A percentile compares a stretch with the other conserved stretches of the same genome.
Conservation (phyloP, 2,329 filamentous ascomycete species). For the Colletotrichum phormii region DNA sequence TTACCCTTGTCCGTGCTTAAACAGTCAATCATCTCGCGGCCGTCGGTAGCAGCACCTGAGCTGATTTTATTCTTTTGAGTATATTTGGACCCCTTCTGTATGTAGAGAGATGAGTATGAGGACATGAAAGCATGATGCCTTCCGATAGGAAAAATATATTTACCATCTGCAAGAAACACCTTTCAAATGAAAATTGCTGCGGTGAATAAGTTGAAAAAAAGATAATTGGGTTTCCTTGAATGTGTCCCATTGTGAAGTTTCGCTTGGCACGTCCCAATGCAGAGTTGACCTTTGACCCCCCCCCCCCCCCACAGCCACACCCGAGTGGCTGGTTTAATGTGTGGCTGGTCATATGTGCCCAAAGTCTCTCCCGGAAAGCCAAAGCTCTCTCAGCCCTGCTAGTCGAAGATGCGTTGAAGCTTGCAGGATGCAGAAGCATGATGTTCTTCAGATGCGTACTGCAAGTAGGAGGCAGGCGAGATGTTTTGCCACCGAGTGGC, state of each 20-base stretch:
- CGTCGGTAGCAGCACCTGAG: neutral
- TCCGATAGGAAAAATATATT: neutral
- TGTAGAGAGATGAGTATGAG: neutral
- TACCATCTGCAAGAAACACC: neutral
- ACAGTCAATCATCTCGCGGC: neutral
- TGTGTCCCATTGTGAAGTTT: neutral
- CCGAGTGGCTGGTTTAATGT: constrained; percentile 5
- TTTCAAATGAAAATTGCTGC: neutral
- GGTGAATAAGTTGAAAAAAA: neutral
- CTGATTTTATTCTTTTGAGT: neutral
- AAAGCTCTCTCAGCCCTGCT: neutral
- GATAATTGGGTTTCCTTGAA: neutral
- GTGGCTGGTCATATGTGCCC: neutral
- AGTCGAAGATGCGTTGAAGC: neutral
- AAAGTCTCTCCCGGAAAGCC: neutral
- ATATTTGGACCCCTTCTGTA: neutral
- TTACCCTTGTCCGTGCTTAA: constrained; percentile 44
- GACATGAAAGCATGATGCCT: neutral
- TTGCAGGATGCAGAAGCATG: neutral
- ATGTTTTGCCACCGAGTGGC: neutral
- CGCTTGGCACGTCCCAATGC: neutral
- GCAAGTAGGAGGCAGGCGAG: neutral
- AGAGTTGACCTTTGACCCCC: neutral
- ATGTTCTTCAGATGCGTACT: neutral
- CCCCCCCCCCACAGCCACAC: neutral